Base-by-base conservation (phyloP, 2,329 filamentous ascomycete species). In the Cladophialophora psammophila region DNA sequence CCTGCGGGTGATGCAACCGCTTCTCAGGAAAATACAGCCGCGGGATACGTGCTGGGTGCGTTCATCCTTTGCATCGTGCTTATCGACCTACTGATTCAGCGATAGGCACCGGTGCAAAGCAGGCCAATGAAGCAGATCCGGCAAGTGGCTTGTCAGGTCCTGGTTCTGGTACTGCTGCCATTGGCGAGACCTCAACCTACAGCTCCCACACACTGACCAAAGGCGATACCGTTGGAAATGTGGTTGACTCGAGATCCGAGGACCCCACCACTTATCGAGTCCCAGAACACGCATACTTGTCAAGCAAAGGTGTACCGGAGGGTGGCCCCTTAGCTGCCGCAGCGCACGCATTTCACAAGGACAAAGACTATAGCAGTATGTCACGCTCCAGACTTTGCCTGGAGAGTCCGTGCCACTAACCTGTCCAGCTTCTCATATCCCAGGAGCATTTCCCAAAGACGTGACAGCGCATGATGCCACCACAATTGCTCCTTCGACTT, bases 181-280 rank as follows among this genome's bases (percentile, higher is more conserved):
- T 71, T 60, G 69, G 70, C 38, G 63, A 70, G 15, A 73, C 72
- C 26, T 69, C 66, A 10, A 73, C 71, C 45, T 72, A 72, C 42
- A 70, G 67, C 54, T 69, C 63, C 12, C 64, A 55, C 31, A 54
- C 48, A 48, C 65, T 73, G 34, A 56, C 52, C 10, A 38, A 63
- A 55, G 72, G 72, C 10, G 72, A 73, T 61, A 45, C 66, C 6
- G 57, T 68, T 45, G 53, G 57, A 45, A 69, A 66, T 59, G 60
- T 73, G 6, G 42, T 69, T 18, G 70, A 73, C 55, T 61, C 48
- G 15, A 60, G 55, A 2, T 72, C 72, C 9, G 58, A 10, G 35
- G 72, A 73, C 50, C 72, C 71, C 18, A 65, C 69, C 35, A 71
- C 67, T 9, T 73, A 67, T 62, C 63, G 57, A 34, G 68, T 63